phyloP scores from a whole-genome alignment of 495 filamentous ascomycete genomes.

The Penicillium canescens region DNA sequence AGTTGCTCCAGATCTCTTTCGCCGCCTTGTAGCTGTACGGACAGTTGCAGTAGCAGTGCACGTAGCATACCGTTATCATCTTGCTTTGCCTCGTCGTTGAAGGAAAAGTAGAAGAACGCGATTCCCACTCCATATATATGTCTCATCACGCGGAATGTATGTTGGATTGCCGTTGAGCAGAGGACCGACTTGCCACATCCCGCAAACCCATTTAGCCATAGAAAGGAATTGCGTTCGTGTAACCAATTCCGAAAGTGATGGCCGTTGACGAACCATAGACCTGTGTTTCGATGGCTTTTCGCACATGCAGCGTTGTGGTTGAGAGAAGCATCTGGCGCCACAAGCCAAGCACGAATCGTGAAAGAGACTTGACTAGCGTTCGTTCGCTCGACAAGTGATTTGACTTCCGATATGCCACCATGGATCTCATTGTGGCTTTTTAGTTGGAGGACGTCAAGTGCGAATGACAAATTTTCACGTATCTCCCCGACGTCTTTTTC shows the following conservation, averaged over 20 bases:
- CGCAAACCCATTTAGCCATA: constrained; percentile 42
- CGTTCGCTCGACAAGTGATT: constrained; percentile 9
- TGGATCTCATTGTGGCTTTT: too few relatives aligned
- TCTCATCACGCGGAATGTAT: constrained; percentile 14
- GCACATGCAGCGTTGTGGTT: constrained; percentile 27
- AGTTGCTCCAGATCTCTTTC: constrained; percentile 18
- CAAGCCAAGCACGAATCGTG: constrained; percentile 30
- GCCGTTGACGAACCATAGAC: constrained; percentile 34
- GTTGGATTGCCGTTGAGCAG: constrained; percentile 34
- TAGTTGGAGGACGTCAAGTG: too few relatives aligned
- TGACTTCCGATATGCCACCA: too few relatives aligned
- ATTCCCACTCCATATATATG: constrained; percentile 23
- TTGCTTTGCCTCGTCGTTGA: constrained; percentile 34
- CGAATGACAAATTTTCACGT: too few relatives aligned
- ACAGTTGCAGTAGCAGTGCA: constrained; percentile 35
- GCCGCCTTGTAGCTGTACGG: constrained; percentile 20
- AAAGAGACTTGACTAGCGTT: constrained; percentile 21
- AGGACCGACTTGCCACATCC: constrained; percentile 46
- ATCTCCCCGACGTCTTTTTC: too few relatives aligned
- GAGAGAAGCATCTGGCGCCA: constrained; percentile 27
- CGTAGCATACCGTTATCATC: constrained; percentile 32
- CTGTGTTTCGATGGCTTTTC: constrained; percentile 27
- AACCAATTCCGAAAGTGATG: constrained; percentile 33
- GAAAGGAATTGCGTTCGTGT: constrained; percentile 30
- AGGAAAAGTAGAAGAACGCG: constrained; percentile 44